Evolutionary conservation across 1,139 yeast genomes (phyloP), one percentile per base, ranked within the genome.

Genomic region (Lodderomyces parapsilosis): DNA sequence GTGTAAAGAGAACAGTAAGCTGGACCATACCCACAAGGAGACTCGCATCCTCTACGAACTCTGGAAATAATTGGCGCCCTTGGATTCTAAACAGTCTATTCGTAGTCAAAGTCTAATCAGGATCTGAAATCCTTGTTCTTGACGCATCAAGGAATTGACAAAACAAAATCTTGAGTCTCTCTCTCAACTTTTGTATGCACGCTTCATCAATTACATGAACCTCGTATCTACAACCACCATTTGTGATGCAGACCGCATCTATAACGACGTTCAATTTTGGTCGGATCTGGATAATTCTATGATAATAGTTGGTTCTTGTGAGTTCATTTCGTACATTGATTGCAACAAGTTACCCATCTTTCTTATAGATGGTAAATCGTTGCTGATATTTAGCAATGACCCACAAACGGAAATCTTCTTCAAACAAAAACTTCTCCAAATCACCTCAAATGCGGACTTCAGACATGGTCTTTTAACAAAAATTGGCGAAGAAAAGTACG

Each of bases 261-360:
- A 53, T 4, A 46, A 50, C 2, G 68, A 62, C 48, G 49, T 66
- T 14, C 69, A 66, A 43, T 39, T 65, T 41, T 64, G 68, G 69
- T 43, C 48, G 18, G 49, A 47, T 24, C 40, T 40, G 11, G 40
- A 37, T 17, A 35, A 47, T 1, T 39, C 40, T 41, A 34, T 51
- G 38, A 27, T 41, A 37, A 33, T 2, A 18, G n/a, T 24, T 23
- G 36, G 19, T 10, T 9, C 14, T 10, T 30, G 30, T 10, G 22
- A 32, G 9, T 22, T 23, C n/a, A 36, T 37, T 15, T 35, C 43
- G 1, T 35, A 43, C 17, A 55, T 68, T 18, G 52, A 65, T 39
- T 54, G 58, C 45, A 44, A 45, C 3, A 44, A 51, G 38, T 53
- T 69, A 13, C 76, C 77, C 2, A 38, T 68, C 2, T 61, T 59